Base-by-base conservation (phyloP, 768 basidiomycete genomes). In the Pleurotus ostreatus region DNA sequence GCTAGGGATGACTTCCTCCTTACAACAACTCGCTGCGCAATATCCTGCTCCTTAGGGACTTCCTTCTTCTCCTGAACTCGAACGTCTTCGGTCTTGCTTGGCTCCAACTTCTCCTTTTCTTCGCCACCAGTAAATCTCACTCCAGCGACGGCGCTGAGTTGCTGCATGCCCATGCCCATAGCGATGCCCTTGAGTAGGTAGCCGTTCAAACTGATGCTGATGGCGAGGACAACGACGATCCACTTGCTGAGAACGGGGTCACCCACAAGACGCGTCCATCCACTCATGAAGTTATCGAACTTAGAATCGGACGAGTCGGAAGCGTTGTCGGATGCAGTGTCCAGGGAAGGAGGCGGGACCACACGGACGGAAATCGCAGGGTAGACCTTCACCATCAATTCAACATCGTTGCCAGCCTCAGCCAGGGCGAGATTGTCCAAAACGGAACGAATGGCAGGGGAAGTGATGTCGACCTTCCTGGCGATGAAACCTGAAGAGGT, bases 231-330 rank as follows among this genome's bases (percentile, higher is more conserved):
- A 55, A 92, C 79, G 48, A 98, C 91, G 66, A 98, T 94, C 89
- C 92, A 95, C 74, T 98, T 98, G 64, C 84, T 87, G 59, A 98
- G 73, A 49, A 98, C 83, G 1, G 96, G 96, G 66, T 99, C 96
- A 38, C 94, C 94, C 49, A 98, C 93, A 61, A 98, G 85, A 12
- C 77, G 74, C 7, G 92, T 92, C 95, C 95, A 98, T 3, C 83
- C 80, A 43, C 83, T 83, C 89, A 97, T 91, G 77, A 95, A 95
- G 58, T 82, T 78, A 58, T 95, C 93, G 54, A 96, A 63, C 2
- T 47, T 46, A 22, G 49, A 66, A 67, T n/a, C 69, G 70, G 56
- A 66, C 69, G 57, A 64, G 59, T 5, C 63, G 64, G 43, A 43
- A 57, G 55, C 20, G 23, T 3, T 51, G 30, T 51, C 51, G 53